Base-by-base conservation (phyloP, 345 rosid species). In the Melaleuca quinquenervia region DNA sequence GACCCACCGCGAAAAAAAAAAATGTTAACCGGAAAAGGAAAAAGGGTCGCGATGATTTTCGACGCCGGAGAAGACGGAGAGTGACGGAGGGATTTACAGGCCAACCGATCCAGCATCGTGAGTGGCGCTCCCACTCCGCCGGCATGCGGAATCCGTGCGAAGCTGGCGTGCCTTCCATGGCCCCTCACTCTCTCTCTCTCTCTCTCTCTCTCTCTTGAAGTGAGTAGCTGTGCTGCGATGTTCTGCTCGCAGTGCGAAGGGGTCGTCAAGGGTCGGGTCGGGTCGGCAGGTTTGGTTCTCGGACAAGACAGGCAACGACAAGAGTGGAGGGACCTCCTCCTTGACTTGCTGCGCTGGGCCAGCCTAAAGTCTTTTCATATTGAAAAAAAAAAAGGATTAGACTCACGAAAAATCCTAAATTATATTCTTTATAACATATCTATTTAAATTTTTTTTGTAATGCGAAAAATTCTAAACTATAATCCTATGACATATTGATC, bases 51-150 rank as follows among this genome's bases (percentile, higher is more conserved):
- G n/a, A 54, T 10, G n/a, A 21, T 54, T 21, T 22, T 21, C n/a
- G 14, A 84, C 7, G 45, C 32, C 0, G 48, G 70, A 41, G 45
- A 27, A 50, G 82, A 13, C 55, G 24, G 8, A 24, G 8, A 52
- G 50, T 82, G 70, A 18, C 11, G 49, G 50, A 49, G 82, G 29
- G 5, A 84, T 86, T 89, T 90, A 97, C 99, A 87, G 99, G 99
- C 99, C 99, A 96, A 52, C 98, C 99, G 91, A 96, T 95, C 99
- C 99, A 97, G 88, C 94, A 90, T 86, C 91, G 96, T 1, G 96
- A 94, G 89, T 97, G 99, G 86, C 92, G 87, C 87, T 95, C 98
- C 98, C 98, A 97, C 89, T 97, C 98, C 78, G 98, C 99, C 86
- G 98, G 98, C 99, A 97, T 97, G 84, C 82, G 89, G 84, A 50